These are phyloP conservation scores for Leersia perrieri DNA, from an alignment of 176 grass and related monocot genomes.

Conservation along the genomic window DNA sequence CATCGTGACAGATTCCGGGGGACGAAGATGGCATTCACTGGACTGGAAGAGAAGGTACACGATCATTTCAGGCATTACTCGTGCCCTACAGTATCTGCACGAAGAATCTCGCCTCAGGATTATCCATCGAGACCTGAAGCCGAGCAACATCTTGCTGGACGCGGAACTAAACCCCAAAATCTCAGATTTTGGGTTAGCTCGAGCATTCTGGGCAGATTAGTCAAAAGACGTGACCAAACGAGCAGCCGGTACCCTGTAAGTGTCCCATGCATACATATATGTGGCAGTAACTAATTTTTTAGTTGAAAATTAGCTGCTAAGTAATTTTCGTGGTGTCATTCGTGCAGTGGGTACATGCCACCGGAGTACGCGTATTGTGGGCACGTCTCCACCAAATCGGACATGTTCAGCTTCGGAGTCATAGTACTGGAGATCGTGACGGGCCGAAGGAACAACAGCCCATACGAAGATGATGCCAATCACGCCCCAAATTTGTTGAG, in stretches of 20 bases:
- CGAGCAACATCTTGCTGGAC: too few species aligned
- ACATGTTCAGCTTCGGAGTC: too few species aligned
- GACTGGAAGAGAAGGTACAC: slow-evolving; percentile 28
- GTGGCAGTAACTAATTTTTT: too few species aligned
- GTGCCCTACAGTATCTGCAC: slow-evolving; percentile 47
- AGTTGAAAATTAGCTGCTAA: too few species aligned
- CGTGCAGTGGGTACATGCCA: slow-evolving; percentile 37
- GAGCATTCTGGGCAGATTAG: slow-evolving; percentile 21
- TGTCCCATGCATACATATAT: not conserved
- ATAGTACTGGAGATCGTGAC: too few species aligned
- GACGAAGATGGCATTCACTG: not conserved
- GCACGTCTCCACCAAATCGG: too few species aligned
- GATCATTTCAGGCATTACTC: slow-evolving; percentile 34
- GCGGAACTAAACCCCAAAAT: slow-evolving; percentile 38
- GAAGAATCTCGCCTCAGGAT: slow-evolving; percentile 45
- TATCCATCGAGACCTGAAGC: too few species aligned
- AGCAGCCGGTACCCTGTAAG: slow-evolving; percentile 39
- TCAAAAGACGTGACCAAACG: slow-evolving; percentile 10
- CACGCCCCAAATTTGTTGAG: not conserved
- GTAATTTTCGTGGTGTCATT: too few species aligned
- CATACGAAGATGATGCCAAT: too few species aligned
- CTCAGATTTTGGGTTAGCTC: slow-evolving; percentile 47
- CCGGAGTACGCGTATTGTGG: slow-evolving; percentile 23
- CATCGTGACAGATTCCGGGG: slow-evolving; percentile 20
- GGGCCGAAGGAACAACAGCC: too few species aligned